These are phyloP conservation scores for Crassisporium funariophilum DNA, from an alignment of 768 basidiomycete species.

Conservation along the genomic window DNA sequence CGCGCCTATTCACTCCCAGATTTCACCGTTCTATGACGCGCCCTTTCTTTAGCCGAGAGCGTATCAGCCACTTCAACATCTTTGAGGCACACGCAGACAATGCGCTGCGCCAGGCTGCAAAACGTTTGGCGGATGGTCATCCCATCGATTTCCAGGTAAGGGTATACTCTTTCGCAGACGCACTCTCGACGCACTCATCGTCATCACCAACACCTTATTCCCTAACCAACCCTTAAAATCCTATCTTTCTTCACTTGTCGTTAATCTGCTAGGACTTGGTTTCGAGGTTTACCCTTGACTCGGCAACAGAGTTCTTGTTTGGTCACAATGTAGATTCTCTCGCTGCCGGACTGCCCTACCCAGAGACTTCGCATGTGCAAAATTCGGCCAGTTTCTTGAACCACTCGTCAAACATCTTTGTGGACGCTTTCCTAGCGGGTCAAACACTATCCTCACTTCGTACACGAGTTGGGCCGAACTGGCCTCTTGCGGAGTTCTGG, in stretches of 20 bases:
- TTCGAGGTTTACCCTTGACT: constrained; percentile 59
- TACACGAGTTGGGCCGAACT: constrained; percentile 37
- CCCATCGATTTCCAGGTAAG: background rate
- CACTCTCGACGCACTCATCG: no score
- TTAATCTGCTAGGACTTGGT: constrained; percentile 49
- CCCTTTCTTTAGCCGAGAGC: constrained; percentile 14
- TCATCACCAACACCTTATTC: no score
- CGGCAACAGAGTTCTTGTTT: constrained; percentile 62
- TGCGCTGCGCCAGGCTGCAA: constrained; percentile 1
- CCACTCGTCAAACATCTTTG: constrained; percentile 38
- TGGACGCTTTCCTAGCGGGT: constrained; percentile 48
- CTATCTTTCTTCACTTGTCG: no score
- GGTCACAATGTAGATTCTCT: constrained; percentile 53
- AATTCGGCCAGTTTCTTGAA: constrained; percentile 12
- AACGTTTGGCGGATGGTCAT: background rate
- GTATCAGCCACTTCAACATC: constrained; percentile 9
- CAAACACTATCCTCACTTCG: constrained; percentile 42
- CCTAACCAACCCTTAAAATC: no score
- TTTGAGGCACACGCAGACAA: constrained; percentile 11
- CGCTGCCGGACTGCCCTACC: constrained; percentile 50
- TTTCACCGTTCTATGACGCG: constrained; percentile 16
- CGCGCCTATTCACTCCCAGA: no score
- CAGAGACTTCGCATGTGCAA: constrained; percentile 21
- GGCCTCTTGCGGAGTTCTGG: constrained; percentile 57
- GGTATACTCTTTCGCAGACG: no score